phyloP scores from a whole-genome alignment of 208 protist species.

The Leishmania mexicana region DNA sequence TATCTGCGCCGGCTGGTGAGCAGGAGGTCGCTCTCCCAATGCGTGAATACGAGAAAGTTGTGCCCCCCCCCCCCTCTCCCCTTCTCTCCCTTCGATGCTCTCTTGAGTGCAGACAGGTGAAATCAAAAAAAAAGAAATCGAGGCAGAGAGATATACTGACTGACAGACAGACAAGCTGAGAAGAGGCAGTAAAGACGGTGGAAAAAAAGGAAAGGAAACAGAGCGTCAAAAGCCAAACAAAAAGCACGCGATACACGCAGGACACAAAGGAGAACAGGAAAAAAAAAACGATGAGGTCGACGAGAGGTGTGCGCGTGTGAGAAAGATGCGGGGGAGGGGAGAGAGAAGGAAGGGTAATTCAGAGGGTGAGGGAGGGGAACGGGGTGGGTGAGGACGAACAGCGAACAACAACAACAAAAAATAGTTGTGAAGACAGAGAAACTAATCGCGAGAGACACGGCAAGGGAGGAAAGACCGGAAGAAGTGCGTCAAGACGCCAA shows the following conservation, averaged over 20 bases:
- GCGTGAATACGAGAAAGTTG: not conserved
- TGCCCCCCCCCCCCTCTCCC: not conserved
- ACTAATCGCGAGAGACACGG: not conserved
- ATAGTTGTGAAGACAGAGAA: not conserved
- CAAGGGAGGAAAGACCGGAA: not conserved
- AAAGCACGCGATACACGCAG: not conserved
- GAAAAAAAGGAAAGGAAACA: not conserved
- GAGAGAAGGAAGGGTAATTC: not conserved
- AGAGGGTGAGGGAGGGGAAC: not conserved
- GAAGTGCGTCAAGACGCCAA: not conserved
- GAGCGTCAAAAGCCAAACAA: not conserved
- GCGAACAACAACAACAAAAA: not conserved
- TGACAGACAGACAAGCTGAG: not conserved
- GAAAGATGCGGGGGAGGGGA: not conserved
- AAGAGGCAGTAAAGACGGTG: not conserved
- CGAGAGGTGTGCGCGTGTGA: not conserved
- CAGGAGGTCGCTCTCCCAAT: not conserved
- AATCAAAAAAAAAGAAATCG: not conserved
- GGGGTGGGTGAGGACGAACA: not conserved
- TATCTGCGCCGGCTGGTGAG: not conserved
- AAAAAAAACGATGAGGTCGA: not conserved
- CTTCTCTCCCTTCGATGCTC: not conserved
- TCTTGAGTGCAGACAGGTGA: not conserved
- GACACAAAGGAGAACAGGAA: not conserved
- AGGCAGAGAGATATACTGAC: not conserved